Conservation (phyloP, 2,329 filamentous ascomycete species). For the Colletotrichum sp. region DNA sequence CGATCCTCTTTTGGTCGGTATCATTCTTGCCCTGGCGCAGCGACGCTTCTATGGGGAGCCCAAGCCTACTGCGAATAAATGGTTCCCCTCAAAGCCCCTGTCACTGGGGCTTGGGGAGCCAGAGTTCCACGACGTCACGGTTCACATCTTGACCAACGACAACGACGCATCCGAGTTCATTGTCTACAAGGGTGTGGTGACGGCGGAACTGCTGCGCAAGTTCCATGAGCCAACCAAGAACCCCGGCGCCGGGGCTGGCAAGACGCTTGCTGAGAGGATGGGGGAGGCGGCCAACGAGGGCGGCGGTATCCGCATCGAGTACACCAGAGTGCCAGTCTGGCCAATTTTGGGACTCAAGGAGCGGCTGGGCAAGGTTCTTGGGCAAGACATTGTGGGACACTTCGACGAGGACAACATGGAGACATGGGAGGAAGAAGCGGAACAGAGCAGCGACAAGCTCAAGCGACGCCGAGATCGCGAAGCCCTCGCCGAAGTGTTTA, state of each 20-base stretch:
- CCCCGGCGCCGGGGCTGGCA: constrained; percentile 22
- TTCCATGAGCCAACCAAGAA: constrained; percentile 54
- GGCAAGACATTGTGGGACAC: constrained; percentile 53
- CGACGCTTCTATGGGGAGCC: constrained; percentile 50
- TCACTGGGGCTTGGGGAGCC: constrained; percentile 22
- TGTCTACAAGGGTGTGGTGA: constrained; percentile 57
- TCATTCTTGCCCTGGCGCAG: constrained; percentile 63
- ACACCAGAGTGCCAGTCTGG: constrained; percentile 56
- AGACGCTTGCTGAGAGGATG: background rate
- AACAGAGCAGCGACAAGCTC: constrained; percentile 26
- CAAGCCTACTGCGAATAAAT: constrained; percentile 5
- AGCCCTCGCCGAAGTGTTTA: constrained; percentile 40
- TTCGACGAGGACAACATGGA: constrained; percentile 44
- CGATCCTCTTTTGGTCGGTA: constrained; percentile 57
- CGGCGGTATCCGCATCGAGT: constrained; percentile 51
- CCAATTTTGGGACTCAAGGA: constrained; percentile 61
- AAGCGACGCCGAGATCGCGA: constrained; percentile 42
- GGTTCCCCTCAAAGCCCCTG: constrained; percentile 3
- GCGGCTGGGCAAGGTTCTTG: constrained; percentile 58
- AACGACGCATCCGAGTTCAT: constrained; percentile 54
- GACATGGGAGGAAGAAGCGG: constrained; percentile 45
- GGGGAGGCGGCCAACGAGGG: constrained; percentile 28
- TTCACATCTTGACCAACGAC: constrained; percentile 58
- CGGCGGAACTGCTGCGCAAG: constrained; percentile 51
- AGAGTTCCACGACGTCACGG: constrained; percentile 51